Conservation (phyloP, 768 basidiomycete genomes). For the Calocybe gangraenosa region DNA sequence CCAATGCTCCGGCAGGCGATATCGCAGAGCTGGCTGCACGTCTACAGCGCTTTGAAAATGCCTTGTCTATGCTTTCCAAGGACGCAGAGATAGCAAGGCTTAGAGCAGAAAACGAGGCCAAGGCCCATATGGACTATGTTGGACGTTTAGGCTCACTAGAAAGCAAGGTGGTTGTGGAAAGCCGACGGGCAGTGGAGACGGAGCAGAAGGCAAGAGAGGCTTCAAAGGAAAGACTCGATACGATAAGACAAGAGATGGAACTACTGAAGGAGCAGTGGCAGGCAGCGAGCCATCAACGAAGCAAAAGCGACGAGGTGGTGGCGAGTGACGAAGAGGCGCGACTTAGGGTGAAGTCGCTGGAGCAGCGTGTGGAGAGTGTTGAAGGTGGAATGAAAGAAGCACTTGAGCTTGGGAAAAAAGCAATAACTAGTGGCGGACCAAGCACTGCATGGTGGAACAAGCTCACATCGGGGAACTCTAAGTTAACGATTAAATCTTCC, state of each 20-base stretch:
- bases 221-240: conserved; percentile 40
- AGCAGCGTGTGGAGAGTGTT: conserved; percentile 56
- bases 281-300: conserved; percentile 22
- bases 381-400: conserved; percentile 70
- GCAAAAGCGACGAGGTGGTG: conserved; percentile 8
- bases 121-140: conserved; percentile 46
- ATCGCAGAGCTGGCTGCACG: conserved; percentile 62
- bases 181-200: conserved; percentile 43
- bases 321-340: conserved; percentile 54
- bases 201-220: conserved; percentile 44
- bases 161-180: conserved; percentile 36
- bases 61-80: conserved; percentile 53
- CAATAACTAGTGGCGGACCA: conserved; percentile 29
- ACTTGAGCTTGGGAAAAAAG: conserved; percentile 57
- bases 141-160: conserved; percentile 57
- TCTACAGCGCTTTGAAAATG: conserved; percentile 59
- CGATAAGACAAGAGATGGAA: conserved; percentile 54
- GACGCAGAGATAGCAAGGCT: conserved; percentile 48
- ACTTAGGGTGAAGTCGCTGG: conserved; percentile 48
- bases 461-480: conserved; percentile 44
- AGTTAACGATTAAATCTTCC: conserved; percentile 62
- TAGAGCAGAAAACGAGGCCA: conserved; percentile 50
- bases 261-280: conserved; percentile 40
- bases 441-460: conserved; percentile 73
- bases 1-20: conserved; percentile 59